phyloP scores from a whole-genome alignment of 257 asterid genomes.

The Scutellaria barbata region DNA sequence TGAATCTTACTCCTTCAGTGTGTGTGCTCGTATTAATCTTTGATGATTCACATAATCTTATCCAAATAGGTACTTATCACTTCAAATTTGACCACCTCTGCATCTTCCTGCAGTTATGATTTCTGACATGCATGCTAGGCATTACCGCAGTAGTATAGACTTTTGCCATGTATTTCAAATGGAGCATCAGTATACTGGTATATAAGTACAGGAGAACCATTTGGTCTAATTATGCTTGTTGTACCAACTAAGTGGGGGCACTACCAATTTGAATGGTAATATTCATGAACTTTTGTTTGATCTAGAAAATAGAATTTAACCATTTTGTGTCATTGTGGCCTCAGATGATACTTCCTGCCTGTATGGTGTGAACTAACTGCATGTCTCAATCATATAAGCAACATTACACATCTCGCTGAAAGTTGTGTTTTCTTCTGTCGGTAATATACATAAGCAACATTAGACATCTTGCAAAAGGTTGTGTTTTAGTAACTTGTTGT shows the following conservation, averaged over 20 bases:
- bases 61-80: conserved; percentile 30
- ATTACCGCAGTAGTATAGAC: neutral
- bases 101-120: neutral
- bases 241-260: conserved; percentile 8
- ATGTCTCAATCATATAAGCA: conserved; percentile 11
- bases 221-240: neutral
- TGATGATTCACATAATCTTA: conserved; percentile 57
- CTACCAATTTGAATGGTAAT: neutral
- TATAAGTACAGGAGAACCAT: neutral
- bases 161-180: neutral
- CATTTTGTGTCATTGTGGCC: conserved; percentile 5
- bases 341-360: conserved; percentile 17
- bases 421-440: conserved; percentile 12
- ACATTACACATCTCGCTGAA: conserved; percentile 17
- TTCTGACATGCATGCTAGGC: neutral
- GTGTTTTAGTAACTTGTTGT: conserved; percentile 22
- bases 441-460: conserved; percentile 23
- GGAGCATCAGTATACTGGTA: conserved; percentile 1
- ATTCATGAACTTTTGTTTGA: neutral
- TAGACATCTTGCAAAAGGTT: conserved; percentile 12
- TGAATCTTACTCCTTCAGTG: conserved; percentile 17
- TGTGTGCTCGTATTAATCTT: conserved; percentile 48
- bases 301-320: conserved; percentile 16
- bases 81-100: conserved; percentile 9
- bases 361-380: conserved; percentile 10